Conservation (phyloP, 345 rosid species). For the Ricinus communis region DNA sequence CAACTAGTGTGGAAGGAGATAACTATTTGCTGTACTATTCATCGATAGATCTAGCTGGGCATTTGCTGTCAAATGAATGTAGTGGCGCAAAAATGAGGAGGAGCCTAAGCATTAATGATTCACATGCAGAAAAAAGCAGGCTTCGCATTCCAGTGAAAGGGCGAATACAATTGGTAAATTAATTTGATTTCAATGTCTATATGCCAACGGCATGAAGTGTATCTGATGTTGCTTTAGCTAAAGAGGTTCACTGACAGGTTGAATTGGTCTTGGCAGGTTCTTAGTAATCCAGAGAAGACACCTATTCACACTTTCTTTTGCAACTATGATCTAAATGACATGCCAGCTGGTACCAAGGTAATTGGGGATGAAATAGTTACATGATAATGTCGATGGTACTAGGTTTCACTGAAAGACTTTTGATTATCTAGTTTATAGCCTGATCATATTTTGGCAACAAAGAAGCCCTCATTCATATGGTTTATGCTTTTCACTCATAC, state of each 20-base stretch:
- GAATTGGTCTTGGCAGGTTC: constrained; percentile 55
- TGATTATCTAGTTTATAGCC: neutral
- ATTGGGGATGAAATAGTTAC: constrained; percentile 14
- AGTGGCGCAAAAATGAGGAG: constrained; percentile 53
- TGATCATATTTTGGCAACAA: too few species aligned
- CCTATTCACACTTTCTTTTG: constrained; percentile 94
- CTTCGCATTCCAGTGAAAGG: constrained; percentile 88
- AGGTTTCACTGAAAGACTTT: neutral
- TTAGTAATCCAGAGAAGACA: constrained; percentile 97
- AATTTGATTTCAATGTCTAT: constrained; percentile 18
- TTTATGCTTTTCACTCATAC: neutral
- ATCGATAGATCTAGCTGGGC: constrained; percentile 71
- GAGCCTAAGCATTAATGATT: constrained; percentile 49
- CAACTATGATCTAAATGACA: constrained; percentile 89
- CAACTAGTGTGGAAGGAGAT: constrained; percentile 85
- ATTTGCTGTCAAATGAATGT: constrained; percentile 46
- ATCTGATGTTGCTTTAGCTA: neutral
- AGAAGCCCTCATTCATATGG: neutral
- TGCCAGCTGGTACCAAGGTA: constrained; percentile 90
- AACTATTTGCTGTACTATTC: constrained; percentile 73
- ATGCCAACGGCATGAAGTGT: too few species aligned
- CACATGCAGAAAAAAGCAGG: constrained; percentile 58
- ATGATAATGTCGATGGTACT: neutral
- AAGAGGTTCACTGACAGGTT: neutral
- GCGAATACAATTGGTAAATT: constrained; percentile 77